phyloP scores from a whole-genome alignment of 1,284 basidiomycete species.

The Marasmius sp. region DNA sequence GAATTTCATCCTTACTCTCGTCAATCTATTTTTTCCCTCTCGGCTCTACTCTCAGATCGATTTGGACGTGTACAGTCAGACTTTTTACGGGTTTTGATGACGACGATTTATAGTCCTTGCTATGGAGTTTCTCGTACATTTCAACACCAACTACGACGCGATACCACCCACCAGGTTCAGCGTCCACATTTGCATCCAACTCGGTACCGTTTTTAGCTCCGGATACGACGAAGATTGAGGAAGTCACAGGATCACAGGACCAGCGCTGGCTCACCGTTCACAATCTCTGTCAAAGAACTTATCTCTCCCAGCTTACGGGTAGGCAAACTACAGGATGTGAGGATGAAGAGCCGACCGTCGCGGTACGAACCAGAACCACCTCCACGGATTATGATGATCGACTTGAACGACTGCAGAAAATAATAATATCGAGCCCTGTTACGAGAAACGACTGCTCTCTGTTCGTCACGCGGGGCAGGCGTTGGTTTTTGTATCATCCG shows the following conservation, averaged over 20 bases:
- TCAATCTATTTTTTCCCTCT: too few species aligned
- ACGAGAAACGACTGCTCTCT: too few species aligned
- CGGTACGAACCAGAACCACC: conserved; percentile 74
- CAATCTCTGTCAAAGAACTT: conserved; percentile 48
- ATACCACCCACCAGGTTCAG: neutral
- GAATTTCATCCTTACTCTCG: too few species aligned
- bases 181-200: conserved; percentile 11
- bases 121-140: conserved; percentile 54
- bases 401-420: too few species aligned
- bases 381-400: too few species aligned
- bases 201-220: conserved; percentile 12
- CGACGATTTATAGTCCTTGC: conserved; percentile 51
- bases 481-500: too few species aligned
- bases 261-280: conserved; percentile 18
- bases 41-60: too few species aligned
- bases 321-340: conserved; percentile 40
- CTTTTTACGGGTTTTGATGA: neutral
- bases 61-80: too few species aligned
- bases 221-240: conserved; percentile 20
- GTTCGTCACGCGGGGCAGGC: too few species aligned
- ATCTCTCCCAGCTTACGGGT: conserved; percentile 21
- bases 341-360: conserved; percentile 53
- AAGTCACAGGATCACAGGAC: conserved; percentile 8
- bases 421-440: too few species aligned
- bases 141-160: neutral